Evolutionary conservation across 345 rosid species (phyloP).

Genomic region (Excoecaria cochinchinensis): DNA sequence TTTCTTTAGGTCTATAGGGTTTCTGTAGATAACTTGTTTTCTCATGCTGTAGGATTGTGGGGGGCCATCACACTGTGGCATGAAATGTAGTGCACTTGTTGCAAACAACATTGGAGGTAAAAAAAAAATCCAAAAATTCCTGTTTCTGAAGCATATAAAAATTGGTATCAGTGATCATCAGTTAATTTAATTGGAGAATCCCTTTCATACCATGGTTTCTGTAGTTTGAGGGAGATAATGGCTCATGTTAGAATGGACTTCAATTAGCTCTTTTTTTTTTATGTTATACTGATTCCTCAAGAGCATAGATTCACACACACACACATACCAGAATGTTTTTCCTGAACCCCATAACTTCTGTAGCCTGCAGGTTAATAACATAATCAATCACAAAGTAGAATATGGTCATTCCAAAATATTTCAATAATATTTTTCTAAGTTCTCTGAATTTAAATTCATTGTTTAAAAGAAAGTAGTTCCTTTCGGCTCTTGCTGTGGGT

Average conservation of each 20-base stretch:
- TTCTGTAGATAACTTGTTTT: not conserved
- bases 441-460: not conserved
- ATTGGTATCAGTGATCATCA: not conserved
- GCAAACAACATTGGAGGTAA: conserved; percentile 61
- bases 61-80: conserved; percentile 76
- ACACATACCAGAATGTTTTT: not conserved
- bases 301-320: not conserved
- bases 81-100: conserved; percentile 75
- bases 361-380: not conserved
- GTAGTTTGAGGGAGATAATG: not conserved
- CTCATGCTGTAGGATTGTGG: conserved; percentile 65
- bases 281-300: not conserved
- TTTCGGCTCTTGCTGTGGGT: not conserved
- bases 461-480: not conserved
- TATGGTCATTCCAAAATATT: not conserved
- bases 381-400: not conserved
- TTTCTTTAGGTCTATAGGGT: not conserved
- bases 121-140: conserved; percentile 9
- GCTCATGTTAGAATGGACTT: not conserved
- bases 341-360: not conserved
- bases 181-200: not conserved
- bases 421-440: not conserved
- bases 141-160: not conserved
- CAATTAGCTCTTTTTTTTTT: not conserved
- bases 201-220: not conserved